Evolutionary conservation across 345 rosid species (phyloP).

Genomic region (Bruguiera sexangula): DNA sequence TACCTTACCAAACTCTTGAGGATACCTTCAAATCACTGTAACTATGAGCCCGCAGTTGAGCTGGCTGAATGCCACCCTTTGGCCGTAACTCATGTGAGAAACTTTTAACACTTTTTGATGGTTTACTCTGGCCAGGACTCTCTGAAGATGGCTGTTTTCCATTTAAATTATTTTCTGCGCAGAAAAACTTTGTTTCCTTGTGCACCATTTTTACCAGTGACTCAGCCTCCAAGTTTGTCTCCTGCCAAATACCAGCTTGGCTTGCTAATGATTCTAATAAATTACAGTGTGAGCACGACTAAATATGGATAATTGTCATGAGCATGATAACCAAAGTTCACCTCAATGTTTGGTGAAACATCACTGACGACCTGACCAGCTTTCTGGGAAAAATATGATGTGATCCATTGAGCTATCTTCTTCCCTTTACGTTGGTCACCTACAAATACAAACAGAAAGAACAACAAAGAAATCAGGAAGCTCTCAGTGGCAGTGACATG

Average conservation of each 20-base stretch:
- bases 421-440: slow-evolving; percentile 47
- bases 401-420: slow-evolving; percentile 53
- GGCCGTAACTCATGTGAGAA: slow-evolving; percentile 79
- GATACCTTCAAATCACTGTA: slow-evolving; percentile 63
- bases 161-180: slow-evolving; percentile 18
- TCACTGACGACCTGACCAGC: slow-evolving; percentile 25
- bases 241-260: slow-evolving; percentile 36
- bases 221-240: slow-evolving; percentile 29
- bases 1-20: not conserved
- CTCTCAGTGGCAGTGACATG: no score
- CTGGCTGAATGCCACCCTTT: slow-evolving; percentile 52
- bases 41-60: slow-evolving; percentile 61
- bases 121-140: slow-evolving; percentile 31
- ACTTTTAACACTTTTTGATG: slow-evolving; percentile 55
- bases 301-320: slow-evolving; percentile 1
- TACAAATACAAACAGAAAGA: slow-evolving; percentile 20
- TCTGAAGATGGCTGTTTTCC: slow-evolving; percentile 30
- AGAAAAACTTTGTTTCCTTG: slow-evolving; percentile 23
- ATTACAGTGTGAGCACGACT: slow-evolving; percentile 4
- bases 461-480: no score
- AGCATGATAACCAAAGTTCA: slow-evolving; percentile 13
- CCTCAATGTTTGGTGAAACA: slow-evolving; percentile 45
- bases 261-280: slow-evolving; percentile 4
- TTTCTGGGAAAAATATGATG: slow-evolving; percentile 52
- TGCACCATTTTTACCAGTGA: slow-evolving; percentile 29